Base-by-base conservation (phyloP, 768 basidiomycete genomes). In the Hericium erinaceus region DNA sequence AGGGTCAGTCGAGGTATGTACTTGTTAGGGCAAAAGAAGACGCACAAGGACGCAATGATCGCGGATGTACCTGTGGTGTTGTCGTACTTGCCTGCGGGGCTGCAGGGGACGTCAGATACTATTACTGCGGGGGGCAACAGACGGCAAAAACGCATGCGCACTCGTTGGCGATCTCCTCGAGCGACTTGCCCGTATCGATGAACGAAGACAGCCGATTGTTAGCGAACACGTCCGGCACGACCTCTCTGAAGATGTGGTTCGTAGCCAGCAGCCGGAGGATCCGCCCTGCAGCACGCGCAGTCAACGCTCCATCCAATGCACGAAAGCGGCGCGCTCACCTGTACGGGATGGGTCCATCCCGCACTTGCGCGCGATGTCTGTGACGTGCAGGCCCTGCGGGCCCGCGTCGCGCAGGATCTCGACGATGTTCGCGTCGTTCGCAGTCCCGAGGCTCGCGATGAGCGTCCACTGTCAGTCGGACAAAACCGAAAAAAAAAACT, bases 191-290 rank as follows among this genome's bases (percentile, higher is more conserved):
- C 2, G 26, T 55, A 9, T 37, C 18, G 18, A 67, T 51, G 1
- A 49, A 12, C 7, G 59, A 48, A 2, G 66, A 64, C 26, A 57
- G 44, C 9, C 63, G 61, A 50, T 66, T 69, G 50, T 62, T 58
- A 0, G 64, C 57, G 52, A 66, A 69, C 3, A 60, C 57, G 53
- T 65, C 51, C 11, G 63, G 64, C 5, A 24, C 56, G 40, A 59
- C 49, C 46, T 69, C 68, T 13, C 24, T 24, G 57, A 67, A 67
- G 53, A 69, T 58, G 57, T 66, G 63, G 39, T 60, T 55, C 3
- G 65, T 59, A 6, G 66, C 66, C 16, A 67, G 61, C 8, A 59
- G 55, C 15, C 68, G 62, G 6, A 69, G 59, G 37, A 62, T 41
- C n/a, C 64, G 66, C 6, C 55, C 65, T 68, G 28, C n/a, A n/a